These are phyloP conservation scores for Maudiozyma saulgeensis DNA, from an alignment of 805 yeast genomes.

Conservation along the genomic window DNA sequence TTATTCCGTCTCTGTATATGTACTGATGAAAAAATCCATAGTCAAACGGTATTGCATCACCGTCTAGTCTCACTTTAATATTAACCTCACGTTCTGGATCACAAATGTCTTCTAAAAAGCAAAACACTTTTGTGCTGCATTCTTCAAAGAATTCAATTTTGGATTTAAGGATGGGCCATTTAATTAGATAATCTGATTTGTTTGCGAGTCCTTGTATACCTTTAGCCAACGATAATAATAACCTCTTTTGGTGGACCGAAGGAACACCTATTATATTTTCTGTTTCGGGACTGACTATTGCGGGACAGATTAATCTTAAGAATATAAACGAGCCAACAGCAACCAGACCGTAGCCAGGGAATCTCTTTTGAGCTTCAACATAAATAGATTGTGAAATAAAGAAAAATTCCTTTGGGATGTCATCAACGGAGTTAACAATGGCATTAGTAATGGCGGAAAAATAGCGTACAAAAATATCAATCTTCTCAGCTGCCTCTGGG, in stretches of 20 bases:
- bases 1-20: slow-evolving; percentile 41
- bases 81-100: slow-evolving; percentile 15
- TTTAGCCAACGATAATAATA: slow-evolving; percentile 71
- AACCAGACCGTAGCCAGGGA: slow-evolving; percentile 54
- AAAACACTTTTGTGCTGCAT: slow-evolving; percentile 32
- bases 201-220: slow-evolving; percentile 82
- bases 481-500: slow-evolving; percentile 32
- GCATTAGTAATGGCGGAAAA: slow-evolving; percentile 48
- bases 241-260: slow-evolving; percentile 41
- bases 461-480: slow-evolving; percentile 45
- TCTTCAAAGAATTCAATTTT: slow-evolving; percentile 34
- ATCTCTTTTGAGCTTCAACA: slow-evolving; percentile 46
- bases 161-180: slow-evolving; percentile 47
- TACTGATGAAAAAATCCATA: slow-evolving; percentile 38
- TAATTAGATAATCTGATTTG: slow-evolving; percentile 56
- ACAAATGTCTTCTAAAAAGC: slow-evolving; percentile 34
- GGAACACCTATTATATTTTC: slow-evolving; percentile 34
- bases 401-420: slow-evolving; percentile 63
- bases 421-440: slow-evolving; percentile 44
- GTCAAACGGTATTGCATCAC: slow-evolving; percentile 18
- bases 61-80: slow-evolving; percentile 12
- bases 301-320: slow-evolving; percentile 75
- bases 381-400: slow-evolving; percentile 61
- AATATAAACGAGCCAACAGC: slow-evolving; percentile 86
- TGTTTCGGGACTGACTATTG: slow-evolving; percentile 75